Evolutionary conservation across 108 stramenopile genomes (phyloP), one percentile per base, ranked within the genome.

Genomic region (Nitzschia sp.): DNA sequence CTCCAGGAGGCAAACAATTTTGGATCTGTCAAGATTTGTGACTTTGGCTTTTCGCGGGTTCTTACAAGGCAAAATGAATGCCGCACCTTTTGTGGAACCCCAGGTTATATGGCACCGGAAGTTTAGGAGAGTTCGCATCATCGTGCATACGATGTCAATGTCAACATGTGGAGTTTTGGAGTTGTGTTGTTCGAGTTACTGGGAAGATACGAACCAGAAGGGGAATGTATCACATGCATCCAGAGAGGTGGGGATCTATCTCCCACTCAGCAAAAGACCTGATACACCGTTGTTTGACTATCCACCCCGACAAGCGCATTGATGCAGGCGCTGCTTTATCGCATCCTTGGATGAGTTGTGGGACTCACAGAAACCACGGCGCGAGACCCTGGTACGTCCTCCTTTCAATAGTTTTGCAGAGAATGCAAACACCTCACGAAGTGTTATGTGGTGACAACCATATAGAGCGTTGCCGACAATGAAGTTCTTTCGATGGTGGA

Each of bases 121-220:
- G 52, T 53, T 8, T 19, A 38, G 34, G 19, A 19, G 41, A 83
- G 81, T 52, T 88, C 91, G 50, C 48, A 1, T 5, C 1, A 34
- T 34, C 29, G 29, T 6, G 17, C 19, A 15, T 95, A 95, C 80
- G 88, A 86, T 48, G 83, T 81, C 10, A 78, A 72, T 42, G 96
- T 96, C 73, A 96, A 98, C 76, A 84, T 98, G 72, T 98, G 96
- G 96, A 81, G 78, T 17, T 88, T 98, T 56, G 65, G 65, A 17
- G 90, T 87, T n/a, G 77, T 91, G 22, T 76, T 83, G 8, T 91
- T 73, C 60, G 21, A 53, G 53, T 53, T 86, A 7, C 70, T 90
- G 38, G 60, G 85, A 14, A 85, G 88, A 8, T 69, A 76, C 29
- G 29, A 34, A 34, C 29, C 29, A 34, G 29, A 34, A 34, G 29